phyloP scores from a whole-genome alignment of 78 protist species.

The Pigoraptor vietnamica region DNA sequence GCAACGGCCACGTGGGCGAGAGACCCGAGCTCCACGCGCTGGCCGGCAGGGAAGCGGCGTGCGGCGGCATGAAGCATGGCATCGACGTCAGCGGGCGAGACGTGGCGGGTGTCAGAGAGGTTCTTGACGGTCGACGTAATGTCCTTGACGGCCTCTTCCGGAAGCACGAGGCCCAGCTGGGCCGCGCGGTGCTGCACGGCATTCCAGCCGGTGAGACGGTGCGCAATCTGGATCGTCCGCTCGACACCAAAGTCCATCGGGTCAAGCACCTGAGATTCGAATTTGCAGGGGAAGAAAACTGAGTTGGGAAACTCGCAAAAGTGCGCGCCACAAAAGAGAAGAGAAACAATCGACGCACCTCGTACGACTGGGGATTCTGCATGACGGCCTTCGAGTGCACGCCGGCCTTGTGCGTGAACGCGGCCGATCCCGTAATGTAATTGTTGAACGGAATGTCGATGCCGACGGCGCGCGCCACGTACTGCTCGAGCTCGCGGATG shows the following conservation, averaged over 20 bases:
- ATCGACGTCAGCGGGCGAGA: background rate
- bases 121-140: constrained; percentile 50
- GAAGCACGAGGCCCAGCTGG: constrained; percentile 21
- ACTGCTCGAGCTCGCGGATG: constrained; percentile 23
- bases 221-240: constrained; percentile 49
- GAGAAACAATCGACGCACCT: background rate
- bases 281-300: background rate
- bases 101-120: constrained; percentile 19
- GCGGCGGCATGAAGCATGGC: background rate
- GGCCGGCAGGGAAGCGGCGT: background rate
- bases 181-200: constrained; percentile 39
- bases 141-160: constrained; percentile 48
- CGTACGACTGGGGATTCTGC: constrained; percentile 41
- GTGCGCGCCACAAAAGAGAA: background rate
- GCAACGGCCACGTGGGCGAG: background rate
- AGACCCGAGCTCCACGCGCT: background rate
- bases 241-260: constrained; percentile 58
- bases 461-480: constrained; percentile 48
- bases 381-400: constrained; percentile 71
- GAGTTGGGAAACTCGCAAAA: background rate
- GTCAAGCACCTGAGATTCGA: background rate
- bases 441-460: constrained; percentile 74
- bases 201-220: constrained; percentile 69
- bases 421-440: constrained; percentile 49
- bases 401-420: constrained; percentile 85